phyloP scores from a whole-genome alignment of 108 stramenopile genomes.

The Cyclotella cryptica region DNA sequence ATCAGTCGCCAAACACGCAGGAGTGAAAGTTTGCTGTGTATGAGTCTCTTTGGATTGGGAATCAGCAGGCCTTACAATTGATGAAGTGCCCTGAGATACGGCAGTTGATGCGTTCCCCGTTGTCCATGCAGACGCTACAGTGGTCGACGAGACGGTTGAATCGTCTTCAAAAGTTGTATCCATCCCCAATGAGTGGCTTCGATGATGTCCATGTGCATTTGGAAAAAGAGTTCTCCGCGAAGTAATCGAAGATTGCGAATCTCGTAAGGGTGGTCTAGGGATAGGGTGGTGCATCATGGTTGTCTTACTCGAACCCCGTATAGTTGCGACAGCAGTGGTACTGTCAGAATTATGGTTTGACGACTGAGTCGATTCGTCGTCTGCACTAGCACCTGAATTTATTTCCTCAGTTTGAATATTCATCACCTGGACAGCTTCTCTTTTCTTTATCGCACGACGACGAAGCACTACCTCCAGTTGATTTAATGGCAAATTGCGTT shows the following conservation, averaged over 20 bases:
- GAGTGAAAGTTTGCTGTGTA: constrained; percentile 1
- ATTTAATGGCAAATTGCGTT: constrained; percentile 42
- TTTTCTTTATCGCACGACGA: constrained; percentile 44
- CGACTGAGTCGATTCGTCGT: background rate
- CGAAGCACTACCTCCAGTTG: constrained; percentile 51
- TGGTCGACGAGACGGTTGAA: constrained; percentile 43
- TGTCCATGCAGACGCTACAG: constrained; percentile 26
- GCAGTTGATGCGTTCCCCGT: constrained; percentile 9
- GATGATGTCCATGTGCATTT: constrained; percentile 14
- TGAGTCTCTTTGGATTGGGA: constrained; percentile 5
- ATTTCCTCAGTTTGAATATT: background rate
- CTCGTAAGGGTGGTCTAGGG: constrained; percentile 2
- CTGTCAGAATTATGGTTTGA: background rate
- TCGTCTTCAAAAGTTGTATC: constrained; percentile 32
- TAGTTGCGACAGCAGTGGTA: background rate
- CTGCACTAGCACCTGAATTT: constrained; percentile 1
- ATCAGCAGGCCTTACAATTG: background rate
- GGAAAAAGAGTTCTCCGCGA: constrained; percentile 42
- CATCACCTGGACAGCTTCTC: background rate
- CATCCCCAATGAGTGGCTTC: background rate
- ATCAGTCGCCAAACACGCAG: constrained; percentile 5
- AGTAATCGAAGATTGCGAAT: constrained; percentile 5
- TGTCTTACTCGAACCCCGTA: background rate
- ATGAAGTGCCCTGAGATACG: background rate
- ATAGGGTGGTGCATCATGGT: constrained; percentile 1